These are phyloP conservation scores for Aspergillus latus DNA, from an alignment of 2,329 filamentous ascomycete species.

Conservation along the genomic window DNA sequence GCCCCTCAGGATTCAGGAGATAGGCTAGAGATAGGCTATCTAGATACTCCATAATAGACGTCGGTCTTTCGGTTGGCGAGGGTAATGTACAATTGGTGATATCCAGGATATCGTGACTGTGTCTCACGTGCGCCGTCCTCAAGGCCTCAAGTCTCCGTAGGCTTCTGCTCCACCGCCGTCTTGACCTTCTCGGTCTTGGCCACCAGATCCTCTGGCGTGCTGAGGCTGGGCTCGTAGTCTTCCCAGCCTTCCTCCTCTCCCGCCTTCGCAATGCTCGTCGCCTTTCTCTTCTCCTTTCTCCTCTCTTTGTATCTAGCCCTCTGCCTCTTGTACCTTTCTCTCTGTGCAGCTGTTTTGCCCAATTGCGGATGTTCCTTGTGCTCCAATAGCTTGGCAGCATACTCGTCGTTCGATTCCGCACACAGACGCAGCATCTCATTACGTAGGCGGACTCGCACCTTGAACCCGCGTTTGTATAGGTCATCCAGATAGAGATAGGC, in stretches of 20 bases:
- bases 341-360: neutral
- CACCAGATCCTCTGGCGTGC: conserved; percentile 18
- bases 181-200: neutral
- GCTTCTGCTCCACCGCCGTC: neutral
- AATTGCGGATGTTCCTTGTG: conserved; percentile 29
- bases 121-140: neutral
- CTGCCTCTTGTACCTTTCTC: conserved; percentile 8
- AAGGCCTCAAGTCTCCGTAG: too few species aligned
- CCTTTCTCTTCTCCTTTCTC: conserved; percentile 24
- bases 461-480: conserved; percentile 32
- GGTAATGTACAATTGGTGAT: neutral
- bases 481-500: conserved; percentile 42
- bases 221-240: conserved; percentile 23
- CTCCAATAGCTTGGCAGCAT: conserved; percentile 31
- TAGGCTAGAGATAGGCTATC: neutral
- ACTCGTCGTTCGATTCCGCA: conserved; percentile 29
- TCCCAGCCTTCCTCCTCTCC: conserved; percentile 25
- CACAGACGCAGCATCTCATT: conserved; percentile 32
- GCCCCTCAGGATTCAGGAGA: neutral
- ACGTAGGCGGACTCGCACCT: conserved; percentile 26
- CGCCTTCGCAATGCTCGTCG: conserved; percentile 19
- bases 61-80: neutral
- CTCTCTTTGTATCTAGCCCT: conserved; percentile 21
- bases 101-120: neutral
- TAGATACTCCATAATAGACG: too few species aligned